Percentiles rank a stretch among this genome's conserved stretches.
Conservation (phyloP, 2,329 filamentous ascomycete genomes). For the Sphaerulina populicola region DNA sequence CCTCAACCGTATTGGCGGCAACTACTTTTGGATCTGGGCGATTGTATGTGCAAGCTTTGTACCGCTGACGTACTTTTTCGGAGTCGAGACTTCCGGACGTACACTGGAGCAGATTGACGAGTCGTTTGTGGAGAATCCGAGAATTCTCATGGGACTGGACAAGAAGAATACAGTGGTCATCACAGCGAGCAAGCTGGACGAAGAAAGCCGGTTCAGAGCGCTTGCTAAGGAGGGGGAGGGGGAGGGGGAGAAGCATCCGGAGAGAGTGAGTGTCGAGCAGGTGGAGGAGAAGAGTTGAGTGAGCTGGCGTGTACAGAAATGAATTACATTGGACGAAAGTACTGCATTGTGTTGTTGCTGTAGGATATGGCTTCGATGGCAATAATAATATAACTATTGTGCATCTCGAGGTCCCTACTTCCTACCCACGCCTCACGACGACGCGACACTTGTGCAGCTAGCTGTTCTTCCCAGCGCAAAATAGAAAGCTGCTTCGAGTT, state of each 20-base stretch:
- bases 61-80: conserved; percentile 38
- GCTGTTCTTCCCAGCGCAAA: no score
- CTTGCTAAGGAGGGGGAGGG: conserved; percentile 17
- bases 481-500: background rate
- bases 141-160: conserved; percentile 31
- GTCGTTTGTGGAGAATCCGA: conserved; percentile 31
- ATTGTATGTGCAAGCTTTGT: conserved; percentile 46
- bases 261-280: conserved; percentile 5
- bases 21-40: conserved; percentile 50
- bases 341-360: no score
- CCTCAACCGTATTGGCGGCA: conserved; percentile 35
- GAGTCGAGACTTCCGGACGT: conserved; percentile 27
- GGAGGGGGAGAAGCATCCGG: conserved; percentile 12
- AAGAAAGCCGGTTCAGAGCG: conserved; percentile 18
- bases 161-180: conserved; percentile 23
- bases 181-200: conserved; percentile 18
- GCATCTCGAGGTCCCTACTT: no score
- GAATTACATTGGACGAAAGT: no score
- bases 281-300: background rate
- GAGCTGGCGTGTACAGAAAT: background rate
- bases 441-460: no score
- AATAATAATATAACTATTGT: no score
- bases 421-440: no score
- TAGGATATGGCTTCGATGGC: no score
- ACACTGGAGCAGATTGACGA: conserved; percentile 26